A percentile compares a stretch with the other conserved stretches of the same genome.
Evolutionary conservation across 768 basidiomycete genomes (phyloP).

Genomic region (Leccinum variicolor): DNA sequence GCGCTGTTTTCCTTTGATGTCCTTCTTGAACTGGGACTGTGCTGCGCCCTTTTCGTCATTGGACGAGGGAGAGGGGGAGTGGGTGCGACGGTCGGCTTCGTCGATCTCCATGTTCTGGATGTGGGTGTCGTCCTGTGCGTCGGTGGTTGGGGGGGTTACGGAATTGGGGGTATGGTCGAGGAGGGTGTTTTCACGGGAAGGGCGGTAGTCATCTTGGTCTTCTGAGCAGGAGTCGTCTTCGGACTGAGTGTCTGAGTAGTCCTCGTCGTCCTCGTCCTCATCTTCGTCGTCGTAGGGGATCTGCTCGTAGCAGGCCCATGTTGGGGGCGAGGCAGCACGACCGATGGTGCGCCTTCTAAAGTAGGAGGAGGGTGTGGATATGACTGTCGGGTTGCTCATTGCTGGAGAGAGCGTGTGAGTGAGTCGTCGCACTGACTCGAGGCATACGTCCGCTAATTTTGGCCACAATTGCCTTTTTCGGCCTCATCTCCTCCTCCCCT

Average conservation of each 20-base stretch:
- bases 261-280: conserved; percentile 53
- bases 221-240: conserved; percentile 64
- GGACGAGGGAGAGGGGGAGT: neutral
- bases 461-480: conserved; percentile 18
- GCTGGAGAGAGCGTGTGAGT: neutral
- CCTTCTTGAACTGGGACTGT: conserved; percentile 49
- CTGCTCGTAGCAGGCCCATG: conserved; percentile 91
- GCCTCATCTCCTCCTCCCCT: neutral
- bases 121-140: conserved; percentile 42
- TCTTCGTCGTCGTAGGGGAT: conserved; percentile 64
- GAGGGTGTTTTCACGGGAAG: conserved; percentile 22
- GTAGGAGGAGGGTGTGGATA: conserved; percentile 28
- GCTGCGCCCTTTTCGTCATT: conserved; percentile 35
- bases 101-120: conserved; percentile 55
- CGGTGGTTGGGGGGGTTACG: conserved; percentile 5
- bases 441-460: neutral
- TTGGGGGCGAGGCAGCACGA: conserved; percentile 78
- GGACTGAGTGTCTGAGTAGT: conserved; percentile 56
- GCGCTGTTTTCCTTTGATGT: conserved; percentile 78
- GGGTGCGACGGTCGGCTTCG: conserved; percentile 30
- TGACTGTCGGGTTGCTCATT: conserved; percentile 23
- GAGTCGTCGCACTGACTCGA: neutral
- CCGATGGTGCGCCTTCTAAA: conserved; percentile 71
- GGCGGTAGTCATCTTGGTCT: conserved; percentile 64
- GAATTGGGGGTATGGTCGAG: conserved; percentile 28